Evolutionary conservation across 768 basidiomycete species (phyloP).

Genomic region (Clitopilus hobsonii): DNA sequence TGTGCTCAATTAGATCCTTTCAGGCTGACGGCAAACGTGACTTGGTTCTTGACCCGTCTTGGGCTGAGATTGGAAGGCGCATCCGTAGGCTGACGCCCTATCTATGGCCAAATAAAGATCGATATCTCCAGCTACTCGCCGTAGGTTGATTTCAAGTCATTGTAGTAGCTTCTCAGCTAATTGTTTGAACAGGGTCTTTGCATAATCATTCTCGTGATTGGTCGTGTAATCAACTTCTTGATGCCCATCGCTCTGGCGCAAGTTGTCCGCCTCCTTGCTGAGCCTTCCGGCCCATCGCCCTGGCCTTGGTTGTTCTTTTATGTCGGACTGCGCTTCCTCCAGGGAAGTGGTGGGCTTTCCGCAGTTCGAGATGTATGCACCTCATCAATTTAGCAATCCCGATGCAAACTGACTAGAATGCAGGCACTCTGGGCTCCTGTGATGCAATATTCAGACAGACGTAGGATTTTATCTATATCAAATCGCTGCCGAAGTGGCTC

Average conservation of each 20-base stretch:
- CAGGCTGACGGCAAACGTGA: constrained; percentile 44
- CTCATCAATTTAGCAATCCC: constrained; percentile 1
- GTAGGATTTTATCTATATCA: constrained; percentile 18
- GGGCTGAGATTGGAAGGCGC: constrained; percentile 64
- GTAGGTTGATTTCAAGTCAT: constrained; percentile 36
- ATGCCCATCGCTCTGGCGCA: constrained; percentile 69
- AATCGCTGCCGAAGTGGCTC: constrained; percentile 1
- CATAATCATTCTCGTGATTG: constrained; percentile 63
- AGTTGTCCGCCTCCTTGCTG: constrained; percentile 55
- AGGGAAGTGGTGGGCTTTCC: constrained; percentile 71
- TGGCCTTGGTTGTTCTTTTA: constrained; percentile 73
- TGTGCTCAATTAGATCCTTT: constrained; percentile 5
- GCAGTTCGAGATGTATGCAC: constrained; percentile 55
- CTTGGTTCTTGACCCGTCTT: constrained; percentile 59
- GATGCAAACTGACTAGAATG: background rate
- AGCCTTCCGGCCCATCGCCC: constrained; percentile 39
- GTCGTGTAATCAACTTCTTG: constrained; percentile 71
- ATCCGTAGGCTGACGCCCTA: constrained; percentile 68
- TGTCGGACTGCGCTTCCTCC: constrained; percentile 64
- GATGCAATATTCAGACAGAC: constrained; percentile 82
- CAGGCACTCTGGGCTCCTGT: constrained; percentile 82
- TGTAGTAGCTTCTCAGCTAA: too few species aligned
- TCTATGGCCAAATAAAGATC: constrained; percentile 76
- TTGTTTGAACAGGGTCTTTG: constrained; percentile 75
- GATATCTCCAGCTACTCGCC: constrained; percentile 65